These are phyloP conservation scores for Boletus rubroflammeus DNA, from an alignment of 768 basidiomycete species.

Conservation along the genomic window DNA sequence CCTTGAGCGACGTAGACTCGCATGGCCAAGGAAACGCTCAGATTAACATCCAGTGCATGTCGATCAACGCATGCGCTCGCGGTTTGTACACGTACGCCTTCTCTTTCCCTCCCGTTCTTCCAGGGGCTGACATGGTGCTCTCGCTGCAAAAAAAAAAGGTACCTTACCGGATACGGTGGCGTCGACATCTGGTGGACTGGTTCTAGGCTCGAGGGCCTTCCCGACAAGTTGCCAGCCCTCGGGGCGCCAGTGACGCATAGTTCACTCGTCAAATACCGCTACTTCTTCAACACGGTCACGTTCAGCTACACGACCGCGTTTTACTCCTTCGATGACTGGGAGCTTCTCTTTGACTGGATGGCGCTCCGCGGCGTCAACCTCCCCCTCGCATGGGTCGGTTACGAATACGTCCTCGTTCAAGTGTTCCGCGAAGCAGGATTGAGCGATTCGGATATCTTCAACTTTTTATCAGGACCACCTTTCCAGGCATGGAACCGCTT, in stretches of 20 bases:
- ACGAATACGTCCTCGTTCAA: conserved; percentile 36
- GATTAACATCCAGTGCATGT: conserved; percentile 34
- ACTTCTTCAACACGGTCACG: conserved; percentile 43
- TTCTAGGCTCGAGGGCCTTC: conserved; percentile 34
- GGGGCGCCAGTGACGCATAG: conserved; percentile 30
- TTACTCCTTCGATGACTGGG: conserved; percentile 40
- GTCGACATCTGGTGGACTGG: conserved; percentile 46
- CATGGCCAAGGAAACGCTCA: conserved; percentile 5
- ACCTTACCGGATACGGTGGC: conserved; percentile 34
- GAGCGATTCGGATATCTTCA: conserved; percentile 31
- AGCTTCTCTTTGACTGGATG: conserved; percentile 40
- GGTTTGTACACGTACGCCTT: conserved; percentile 36
- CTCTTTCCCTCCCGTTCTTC: not conserved
- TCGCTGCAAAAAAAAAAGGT: conserved; percentile 18
- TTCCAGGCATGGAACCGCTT: conserved; percentile 44
- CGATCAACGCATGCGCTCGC: conserved; percentile 36
- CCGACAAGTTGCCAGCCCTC: conserved; percentile 28
- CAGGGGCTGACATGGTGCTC: not conserved
- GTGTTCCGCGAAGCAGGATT: conserved; percentile 38
- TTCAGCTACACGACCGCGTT: conserved; percentile 41
- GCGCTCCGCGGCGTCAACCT: conserved; percentile 40
- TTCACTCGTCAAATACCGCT: conserved; percentile 38
- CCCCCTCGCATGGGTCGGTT: conserved; percentile 41
- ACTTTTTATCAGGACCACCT: conserved; percentile 38
- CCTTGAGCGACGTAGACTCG: conserved; percentile 26